Conservation (phyloP, 768 basidiomycete genomes). For the Termitomyces sp. region DNA sequence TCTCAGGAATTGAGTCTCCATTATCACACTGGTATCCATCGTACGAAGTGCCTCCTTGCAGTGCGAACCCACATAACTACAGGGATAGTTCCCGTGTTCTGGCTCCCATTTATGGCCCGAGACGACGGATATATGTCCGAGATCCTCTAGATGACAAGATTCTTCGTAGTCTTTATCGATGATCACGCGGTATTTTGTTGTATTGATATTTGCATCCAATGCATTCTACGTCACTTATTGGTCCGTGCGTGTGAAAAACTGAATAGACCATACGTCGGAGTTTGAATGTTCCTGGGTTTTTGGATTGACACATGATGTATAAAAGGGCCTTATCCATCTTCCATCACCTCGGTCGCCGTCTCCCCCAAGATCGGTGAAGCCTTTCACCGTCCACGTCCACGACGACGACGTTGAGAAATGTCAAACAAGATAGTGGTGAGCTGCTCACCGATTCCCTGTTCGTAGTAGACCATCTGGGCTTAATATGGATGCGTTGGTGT, state of each 20-base stretch:
- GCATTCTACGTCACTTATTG: conserved; percentile 8
- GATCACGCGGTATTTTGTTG: neutral
- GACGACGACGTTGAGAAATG: conserved; percentile 43
- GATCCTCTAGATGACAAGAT: conserved; percentile 58
- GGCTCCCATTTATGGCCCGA: conserved; percentile 52
- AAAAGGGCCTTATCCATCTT: conserved; percentile 40
- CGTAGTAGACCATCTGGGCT: conserved; percentile 51
- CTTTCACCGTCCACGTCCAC: conserved; percentile 23
- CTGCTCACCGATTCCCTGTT: conserved; percentile 58
- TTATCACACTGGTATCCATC: conserved; percentile 4
- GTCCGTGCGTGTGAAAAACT: conserved; percentile 39
- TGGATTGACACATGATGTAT: conserved; percentile 40
- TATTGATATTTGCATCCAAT: neutral
- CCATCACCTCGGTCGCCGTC: conserved; percentile 35
- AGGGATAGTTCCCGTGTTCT: conserved; percentile 42
- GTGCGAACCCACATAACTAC: conserved; percentile 11
- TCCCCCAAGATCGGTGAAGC: conserved; percentile 29
- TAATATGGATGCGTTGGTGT: conserved; percentile 39
- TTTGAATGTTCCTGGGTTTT: conserved; percentile 37
- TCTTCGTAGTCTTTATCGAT: conserved; percentile 38
- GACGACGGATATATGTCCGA: conserved; percentile 49
- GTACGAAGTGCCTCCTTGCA: conserved; percentile 6
- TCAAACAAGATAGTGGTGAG: conserved; percentile 99
- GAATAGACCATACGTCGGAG: conserved; percentile 30
- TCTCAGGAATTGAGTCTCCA: neutral